Evolutionary conservation across 345 rosid genomes (phyloP).

Genomic region (Noccaea caerulescens): DNA sequence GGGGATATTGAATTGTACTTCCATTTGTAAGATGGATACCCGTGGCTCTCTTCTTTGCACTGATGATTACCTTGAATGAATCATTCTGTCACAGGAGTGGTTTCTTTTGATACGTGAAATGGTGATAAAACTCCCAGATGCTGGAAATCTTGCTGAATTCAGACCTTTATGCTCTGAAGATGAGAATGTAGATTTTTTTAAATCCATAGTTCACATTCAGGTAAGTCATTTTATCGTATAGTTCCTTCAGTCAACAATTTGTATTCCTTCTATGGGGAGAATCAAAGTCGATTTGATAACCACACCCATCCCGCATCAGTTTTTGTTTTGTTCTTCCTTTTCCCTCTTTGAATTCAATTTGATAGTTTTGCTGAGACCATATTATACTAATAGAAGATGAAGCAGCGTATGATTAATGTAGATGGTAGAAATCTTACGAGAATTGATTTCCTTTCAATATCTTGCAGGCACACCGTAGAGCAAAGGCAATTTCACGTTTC

Average conservation of each 20-base stretch:
- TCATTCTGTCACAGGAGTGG: slow-evolving; percentile 70
- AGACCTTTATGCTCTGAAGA: slow-evolving; percentile 77
- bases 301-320: slow-evolving; percentile 16
- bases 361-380: slow-evolving; percentile 2
- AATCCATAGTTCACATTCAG: slow-evolving; percentile 77
- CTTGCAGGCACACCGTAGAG: slow-evolving; percentile 79
- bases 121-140: slow-evolving; percentile 77
- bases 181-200: slow-evolving; percentile 86
- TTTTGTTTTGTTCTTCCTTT: slow-evolving; percentile 25
- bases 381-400: slow-evolving; percentile 15
- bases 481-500: slow-evolving; percentile 72
- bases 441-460: slow-evolving; percentile 30
- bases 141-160: slow-evolving; percentile 59
- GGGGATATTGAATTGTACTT: slow-evolving; percentile 13
- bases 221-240: slow-evolving; percentile 41
- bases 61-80: slow-evolving; percentile 5
- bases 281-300: slow-evolving; percentile 4
- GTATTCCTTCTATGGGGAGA: slow-evolving; percentile 7
- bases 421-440: slow-evolving; percentile 10
- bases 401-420: slow-evolving; percentile 7
- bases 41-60: slow-evolving; percentile 6
- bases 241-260: slow-evolving; percentile 16
- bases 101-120: slow-evolving; percentile 76
- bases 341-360: slow-evolving; percentile 15
- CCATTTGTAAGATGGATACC: slow-evolving; percentile 3